These are phyloP conservation scores for Glebionis coronaria DNA, from an alignment of 129 eudicot genomes.

Conservation along the genomic window DNA sequence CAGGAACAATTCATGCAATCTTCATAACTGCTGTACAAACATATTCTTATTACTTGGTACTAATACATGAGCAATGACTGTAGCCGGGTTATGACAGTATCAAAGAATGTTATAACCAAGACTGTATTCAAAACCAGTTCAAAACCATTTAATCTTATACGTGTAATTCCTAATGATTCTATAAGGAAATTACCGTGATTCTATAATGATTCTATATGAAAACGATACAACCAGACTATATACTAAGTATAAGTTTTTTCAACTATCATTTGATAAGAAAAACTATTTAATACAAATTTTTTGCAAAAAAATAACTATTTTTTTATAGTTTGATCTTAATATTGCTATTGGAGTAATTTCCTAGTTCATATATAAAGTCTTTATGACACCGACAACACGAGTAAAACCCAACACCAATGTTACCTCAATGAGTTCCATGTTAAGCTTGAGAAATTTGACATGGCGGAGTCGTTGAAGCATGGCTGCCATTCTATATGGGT, in stretches of 20 bases:
- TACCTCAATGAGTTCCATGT: conserved; percentile 15
- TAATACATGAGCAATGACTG: not conserved
- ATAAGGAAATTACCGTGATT: no score
- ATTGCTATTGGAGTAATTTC: not conserved
- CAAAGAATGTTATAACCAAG: no score
- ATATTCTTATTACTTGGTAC: not conserved
- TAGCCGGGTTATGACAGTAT: no score
- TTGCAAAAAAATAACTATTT: not conserved
- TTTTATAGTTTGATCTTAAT: not conserved
- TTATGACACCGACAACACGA: not conserved
- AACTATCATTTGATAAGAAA: no score
- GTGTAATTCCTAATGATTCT: no score
- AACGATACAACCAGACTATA: no score
- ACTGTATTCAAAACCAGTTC: no score
- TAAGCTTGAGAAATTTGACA: conserved; percentile 19
- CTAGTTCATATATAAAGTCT: not conserved
- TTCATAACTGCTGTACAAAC: not conserved
- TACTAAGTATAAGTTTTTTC: no score
- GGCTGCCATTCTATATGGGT: not conserved
- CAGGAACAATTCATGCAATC: not conserved
- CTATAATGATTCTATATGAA: no score
- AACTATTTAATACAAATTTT: no score
- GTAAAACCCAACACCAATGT: not conserved
- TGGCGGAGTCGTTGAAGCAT: conserved; percentile 4
- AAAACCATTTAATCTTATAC: no score